Evolutionary conservation across 176 grass and related monocot genomes (phyloP), one percentile per base, ranked within the genome.

Genomic region (Olyra latifolia): DNA sequence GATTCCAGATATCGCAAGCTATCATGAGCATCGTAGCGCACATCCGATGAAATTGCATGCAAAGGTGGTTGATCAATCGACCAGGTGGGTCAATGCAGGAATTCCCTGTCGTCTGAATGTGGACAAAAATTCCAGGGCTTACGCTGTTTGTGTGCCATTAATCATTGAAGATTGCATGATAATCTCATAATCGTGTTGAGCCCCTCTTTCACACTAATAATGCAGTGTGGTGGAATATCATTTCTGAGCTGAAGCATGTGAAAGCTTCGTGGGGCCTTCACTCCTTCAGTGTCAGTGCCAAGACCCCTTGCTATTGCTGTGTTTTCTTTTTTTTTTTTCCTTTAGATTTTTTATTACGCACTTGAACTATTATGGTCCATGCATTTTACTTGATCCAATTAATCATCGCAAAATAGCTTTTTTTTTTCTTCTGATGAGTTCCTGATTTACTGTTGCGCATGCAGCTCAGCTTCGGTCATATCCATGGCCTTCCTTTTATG

Each of bases 211-310:
- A 10, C n/a, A 23, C 30, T 14, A 64, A 77, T 80, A 80, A 72
- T 78, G 75, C 20, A 84, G 20, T 88, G 29, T 49, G 81, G 81
- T 88, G 69, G 69, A 13, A 30, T 80, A 75, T 84, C 81, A 80
- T 24, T 53, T 80, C 69, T 75, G 56, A 71, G n/a, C 25, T 75
- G 55, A 60, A 62, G 32, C 65, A 46, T 62, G 32, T 71, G 75
- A 84, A 84, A 79, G 68, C 74, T 66, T 88, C 41, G 74, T 8
- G 67, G n/a, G 75, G 74, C 75, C 60, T 88, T 83, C 42, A 68
- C 14, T 22, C 75, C 68, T 88, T 83, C 42, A 68, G 16, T 22
- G 8, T 9, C 41, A 60, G 44, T 19, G 62, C 7, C 46, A 86
- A 74, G 74, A 58, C 50, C 4, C 76, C 62, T 72, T 80, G 32